Conservation (phyloP, 2,329 filamentous ascomycete genomes). For the Botrytis paeoniae region DNA sequence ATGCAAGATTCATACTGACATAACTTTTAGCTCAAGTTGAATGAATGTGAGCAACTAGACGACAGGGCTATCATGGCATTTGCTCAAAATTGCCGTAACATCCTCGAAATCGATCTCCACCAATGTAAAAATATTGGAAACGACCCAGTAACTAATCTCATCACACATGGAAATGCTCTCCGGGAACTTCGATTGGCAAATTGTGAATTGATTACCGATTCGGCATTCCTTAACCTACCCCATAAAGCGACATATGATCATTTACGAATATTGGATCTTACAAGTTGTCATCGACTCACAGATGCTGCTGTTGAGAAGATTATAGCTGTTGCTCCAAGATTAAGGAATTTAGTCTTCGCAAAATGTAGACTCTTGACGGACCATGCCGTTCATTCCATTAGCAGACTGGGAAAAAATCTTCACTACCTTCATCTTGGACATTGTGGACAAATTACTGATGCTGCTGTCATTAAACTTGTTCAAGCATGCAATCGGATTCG, state of each 20-base stretch:
- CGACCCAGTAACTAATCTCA: conserved; percentile 74
- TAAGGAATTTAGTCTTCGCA: conserved; percentile 89
- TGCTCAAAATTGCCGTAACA: conserved; percentile 82
- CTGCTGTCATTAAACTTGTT: conserved; percentile 80
- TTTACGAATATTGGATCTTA: conserved; percentile 88
- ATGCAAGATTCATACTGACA: conserved; percentile 23
- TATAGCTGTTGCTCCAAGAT: conserved; percentile 76
- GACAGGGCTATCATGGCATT: conserved; percentile 82
- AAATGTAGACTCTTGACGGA: conserved; percentile 95
- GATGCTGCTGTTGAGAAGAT: conserved; percentile 88
- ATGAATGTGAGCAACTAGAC: conserved; percentile 81
- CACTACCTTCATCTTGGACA: conserved; percentile 97
- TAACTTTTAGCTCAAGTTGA: conserved; percentile 74
- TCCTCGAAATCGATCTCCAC: conserved; percentile 94
- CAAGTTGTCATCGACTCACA: conserved; percentile 78
- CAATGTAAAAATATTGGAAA: conserved; percentile 80
- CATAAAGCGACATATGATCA: conserved; percentile 72
- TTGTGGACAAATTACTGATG: conserved; percentile 86
- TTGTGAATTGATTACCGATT: conserved; percentile 80
- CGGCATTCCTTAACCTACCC: conserved; percentile 80
- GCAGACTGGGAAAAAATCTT: conserved; percentile 87
- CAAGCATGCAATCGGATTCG: conserved; percentile 86
- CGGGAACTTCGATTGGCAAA: conserved; percentile 85
- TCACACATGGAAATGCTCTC: conserved; percentile 76
- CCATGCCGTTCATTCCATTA: conserved; percentile 79